Conservation (phyloP, 1,284 basidiomycete species). For the Cerioporus squamosus region DNA sequence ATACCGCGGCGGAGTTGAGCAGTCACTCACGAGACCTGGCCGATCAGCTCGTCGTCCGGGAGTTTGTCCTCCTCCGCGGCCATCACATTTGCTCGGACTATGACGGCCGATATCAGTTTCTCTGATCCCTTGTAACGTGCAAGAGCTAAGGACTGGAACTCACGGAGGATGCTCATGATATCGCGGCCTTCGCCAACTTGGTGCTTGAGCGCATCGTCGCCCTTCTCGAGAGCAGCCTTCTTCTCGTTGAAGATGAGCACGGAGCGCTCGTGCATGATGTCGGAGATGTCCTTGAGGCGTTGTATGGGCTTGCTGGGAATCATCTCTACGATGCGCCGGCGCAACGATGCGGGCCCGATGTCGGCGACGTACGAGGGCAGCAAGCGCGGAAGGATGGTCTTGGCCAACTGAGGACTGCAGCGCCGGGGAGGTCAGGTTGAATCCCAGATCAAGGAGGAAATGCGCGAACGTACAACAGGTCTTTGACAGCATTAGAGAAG, state of each 20-base stretch:
- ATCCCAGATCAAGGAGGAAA: background rate
- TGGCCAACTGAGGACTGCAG: slow-evolving; percentile 19
- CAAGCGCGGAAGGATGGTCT: slow-evolving; percentile 6
- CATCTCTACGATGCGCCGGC: slow-evolving; percentile 14
- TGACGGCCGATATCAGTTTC: too few relatives aligned
- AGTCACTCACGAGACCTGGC: slow-evolving; percentile 36
- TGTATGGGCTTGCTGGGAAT: slow-evolving; percentile 13
- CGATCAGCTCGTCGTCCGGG: slow-evolving; percentile 35
- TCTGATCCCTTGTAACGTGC: too few relatives aligned
- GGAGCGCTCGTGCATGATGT: slow-evolving; percentile 22
- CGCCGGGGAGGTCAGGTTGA: background rate
- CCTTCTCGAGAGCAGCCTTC: slow-evolving; percentile 25
- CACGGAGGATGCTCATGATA: slow-evolving; percentile 38
- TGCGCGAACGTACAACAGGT: slow-evolving; percentile 25
- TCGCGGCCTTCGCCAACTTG: slow-evolving; percentile 34
- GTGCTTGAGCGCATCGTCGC: slow-evolving; percentile 27
- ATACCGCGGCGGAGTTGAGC: background rate
- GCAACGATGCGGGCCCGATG: slow-evolving; percentile 15
- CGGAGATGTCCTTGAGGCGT: slow-evolving; percentile 21
- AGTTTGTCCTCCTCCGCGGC: slow-evolving; percentile 35
- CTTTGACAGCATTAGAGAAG: slow-evolving; percentile 31
- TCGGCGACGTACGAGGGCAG: background rate
- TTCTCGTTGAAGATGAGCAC: slow-evolving; percentile 25
- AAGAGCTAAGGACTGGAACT: slow-evolving; percentile 10
- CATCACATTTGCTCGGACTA: slow-evolving; percentile 35